Evolutionary conservation across 1,284 basidiomycete genomes (phyloP), one percentile per base, ranked within the genome.

Genomic region (Pholiota adiposa): DNA sequence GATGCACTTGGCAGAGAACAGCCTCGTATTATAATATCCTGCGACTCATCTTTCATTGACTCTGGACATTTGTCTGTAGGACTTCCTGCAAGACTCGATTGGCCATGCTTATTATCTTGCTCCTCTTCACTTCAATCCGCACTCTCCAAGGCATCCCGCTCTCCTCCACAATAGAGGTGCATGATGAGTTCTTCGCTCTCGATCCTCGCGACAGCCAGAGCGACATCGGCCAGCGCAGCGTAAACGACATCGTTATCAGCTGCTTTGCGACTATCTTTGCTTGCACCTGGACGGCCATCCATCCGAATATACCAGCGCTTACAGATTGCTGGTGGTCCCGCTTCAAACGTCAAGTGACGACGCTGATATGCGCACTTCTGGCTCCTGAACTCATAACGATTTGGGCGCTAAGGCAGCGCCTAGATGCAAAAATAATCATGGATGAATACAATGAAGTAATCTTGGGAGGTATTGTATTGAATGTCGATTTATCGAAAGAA

Each of bases 221-320:
- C 36, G 6, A 38, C 16, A 7, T 38, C 9, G 36, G 36, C 3
- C 36, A 38, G 21, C 49, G 49, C 11, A 23, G 11, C 19, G 21
- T 53, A 27, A 41, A 29, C 21, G 49, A 55, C 16, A 63, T 63
- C 4, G 25, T 60, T 31, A 61, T 56, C 38, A 61, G 58, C 21
- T 65, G 62, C 19, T 51, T 64, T 9, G 50, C 61, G 0, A 67
- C 66, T 0, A 61, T 65, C 3, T 60, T 67, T 40, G 62, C 60
- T 0, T 65, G 66, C 21, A 64, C 62, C 14, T 31, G 46, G 16
- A n/a, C 3, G 6, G 46, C 63, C 21, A 53, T 65, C 1, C 65
- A 65, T 43, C 62, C 65, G 1, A 65, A 65, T 46, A 58, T 67
- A 21, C 52, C 60, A 0, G 54, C 56, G 19, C 48, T 51, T 4